phyloP scores from a whole-genome alignment of 2,329 filamentous ascomycete species.

The Fusarium sp. region DNA sequence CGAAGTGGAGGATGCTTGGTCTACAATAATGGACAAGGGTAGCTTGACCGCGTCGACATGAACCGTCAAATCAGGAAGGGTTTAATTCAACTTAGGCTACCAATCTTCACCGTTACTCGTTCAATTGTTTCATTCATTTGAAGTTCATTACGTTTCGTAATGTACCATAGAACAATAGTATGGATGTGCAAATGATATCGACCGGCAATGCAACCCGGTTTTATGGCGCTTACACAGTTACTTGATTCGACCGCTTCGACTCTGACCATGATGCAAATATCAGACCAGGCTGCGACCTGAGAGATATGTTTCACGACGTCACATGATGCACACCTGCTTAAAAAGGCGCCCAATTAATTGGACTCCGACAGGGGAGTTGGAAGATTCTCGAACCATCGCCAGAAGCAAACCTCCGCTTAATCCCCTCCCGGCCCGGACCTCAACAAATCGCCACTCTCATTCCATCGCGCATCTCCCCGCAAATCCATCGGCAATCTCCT shows the following conservation, averaged over 20 bases:
- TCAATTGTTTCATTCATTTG: too few species aligned
- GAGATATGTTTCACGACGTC: conserved; percentile 20
- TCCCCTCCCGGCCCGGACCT: conserved; percentile 23
- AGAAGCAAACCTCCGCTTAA: conserved; percentile 8
- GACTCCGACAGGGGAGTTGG: background rate
- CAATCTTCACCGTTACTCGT: too few species aligned
- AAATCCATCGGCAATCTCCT: conserved; percentile 5
- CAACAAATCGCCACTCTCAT: conserved; percentile 5
- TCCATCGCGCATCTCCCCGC: background rate
- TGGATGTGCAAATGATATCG: background rate
- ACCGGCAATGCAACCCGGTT: conserved; percentile 11
- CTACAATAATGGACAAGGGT: conserved; percentile 6
- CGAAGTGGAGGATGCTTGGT: conserved; percentile 37
- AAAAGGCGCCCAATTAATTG: background rate
- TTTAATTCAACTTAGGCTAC: too few species aligned
- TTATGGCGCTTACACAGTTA: accelerated
- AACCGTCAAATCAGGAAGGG: too few species aligned
- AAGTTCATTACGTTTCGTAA: too few species aligned
- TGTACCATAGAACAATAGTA: background rate
- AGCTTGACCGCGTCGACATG: background rate
- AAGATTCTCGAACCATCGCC: conserved; percentile 19
- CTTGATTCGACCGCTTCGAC: background rate
- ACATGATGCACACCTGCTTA: conserved; percentile 16
- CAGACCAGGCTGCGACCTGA: conserved; percentile 15
- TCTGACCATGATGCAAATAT: conserved; percentile 23